Base-by-base conservation (phyloP, 106 monocot genomes). In the Acorus calamus region DNA sequence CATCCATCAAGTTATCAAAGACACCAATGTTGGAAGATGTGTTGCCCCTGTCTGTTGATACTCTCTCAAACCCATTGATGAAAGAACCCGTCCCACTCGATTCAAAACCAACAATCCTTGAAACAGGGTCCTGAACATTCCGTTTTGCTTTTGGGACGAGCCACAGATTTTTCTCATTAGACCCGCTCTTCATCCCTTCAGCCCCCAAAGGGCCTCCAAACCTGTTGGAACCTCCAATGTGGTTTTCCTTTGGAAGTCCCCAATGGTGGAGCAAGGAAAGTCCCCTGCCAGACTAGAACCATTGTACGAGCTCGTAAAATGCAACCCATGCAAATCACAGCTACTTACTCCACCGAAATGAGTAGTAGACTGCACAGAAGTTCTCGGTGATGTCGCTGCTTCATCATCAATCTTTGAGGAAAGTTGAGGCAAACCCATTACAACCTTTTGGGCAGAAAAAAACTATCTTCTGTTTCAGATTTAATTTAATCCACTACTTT, bases 51-150 rank as follows among this genome's bases (percentile, higher is more conserved):
- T 67, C 61, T 4, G 28, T 28, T 68, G 12, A 52, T 41, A 43
- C 12, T 14, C 60, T 66, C 6, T 51, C 61, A 57, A 41, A 47
- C 54, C 44, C 74, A 50, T 59, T 63, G 11, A 11, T 44, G 13
- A 71, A 69, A 67, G 56, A 59, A 65, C 58, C 62, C 42, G 53
- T 42, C 10, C 49, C 14, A 57, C 66, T 61, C 6, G 82, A 80
- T 55, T 85, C 83, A 70, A 96, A 96, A 44, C 96, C 96, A 70
- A 96, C 82, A 67, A 91, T 65, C 66, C 96, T 80, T 53, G 81
- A 63, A 28, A 70, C 42, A 8, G 92, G 92, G 56, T 28, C 49
- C 12, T 66, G 77, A 58, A 69, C 61, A 72, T 66, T 53, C 42
- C 62, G 44, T 44, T 55, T 73, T 13, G 68, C 41, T 63, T 67